Conservation (phyloP, 306 rosid genomes). For the Dryas drummondii region DNA sequence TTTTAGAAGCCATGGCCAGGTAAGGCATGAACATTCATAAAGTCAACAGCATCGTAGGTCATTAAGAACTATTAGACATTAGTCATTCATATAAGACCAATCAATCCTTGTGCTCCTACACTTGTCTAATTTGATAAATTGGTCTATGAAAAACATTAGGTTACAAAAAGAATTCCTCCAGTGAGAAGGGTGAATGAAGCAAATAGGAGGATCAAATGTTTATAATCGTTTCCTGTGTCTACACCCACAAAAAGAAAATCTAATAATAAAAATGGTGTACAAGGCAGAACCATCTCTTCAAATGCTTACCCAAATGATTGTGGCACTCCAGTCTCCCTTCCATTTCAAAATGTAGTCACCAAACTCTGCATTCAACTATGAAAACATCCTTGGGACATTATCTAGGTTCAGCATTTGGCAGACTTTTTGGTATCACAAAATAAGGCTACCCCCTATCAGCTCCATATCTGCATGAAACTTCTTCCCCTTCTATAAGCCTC, state of each 20-base stretch:
- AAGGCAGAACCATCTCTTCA: neutral
- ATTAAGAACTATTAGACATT: no score
- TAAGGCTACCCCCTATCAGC: constrained; percentile 39
- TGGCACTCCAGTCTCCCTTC: neutral
- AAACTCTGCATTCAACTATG: constrained; percentile 17
- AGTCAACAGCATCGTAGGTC: no score
- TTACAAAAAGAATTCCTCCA: neutral
- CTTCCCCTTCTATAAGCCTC: constrained; percentile 75
- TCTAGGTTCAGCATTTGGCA: constrained; percentile 12
- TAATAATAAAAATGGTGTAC: neutral
- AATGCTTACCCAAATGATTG: neutral
- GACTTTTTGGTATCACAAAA: constrained; percentile 10
- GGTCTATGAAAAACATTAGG: no score
- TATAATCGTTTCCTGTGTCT: neutral
- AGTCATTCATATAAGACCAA: no score
- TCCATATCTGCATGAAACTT: constrained; percentile 61
- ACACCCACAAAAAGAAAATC: neutral
- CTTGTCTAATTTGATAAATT: no score
- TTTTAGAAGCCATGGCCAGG: no score
- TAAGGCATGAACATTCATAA: no score
- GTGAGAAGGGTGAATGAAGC: neutral
- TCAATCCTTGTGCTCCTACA: no score
- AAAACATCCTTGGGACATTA: constrained; percentile 15
- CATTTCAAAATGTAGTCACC: no score
- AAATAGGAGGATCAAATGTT: neutral